phyloP scores from a whole-genome alignment of 805 yeast species.

The Metschnikowia amazonensis region DNA sequence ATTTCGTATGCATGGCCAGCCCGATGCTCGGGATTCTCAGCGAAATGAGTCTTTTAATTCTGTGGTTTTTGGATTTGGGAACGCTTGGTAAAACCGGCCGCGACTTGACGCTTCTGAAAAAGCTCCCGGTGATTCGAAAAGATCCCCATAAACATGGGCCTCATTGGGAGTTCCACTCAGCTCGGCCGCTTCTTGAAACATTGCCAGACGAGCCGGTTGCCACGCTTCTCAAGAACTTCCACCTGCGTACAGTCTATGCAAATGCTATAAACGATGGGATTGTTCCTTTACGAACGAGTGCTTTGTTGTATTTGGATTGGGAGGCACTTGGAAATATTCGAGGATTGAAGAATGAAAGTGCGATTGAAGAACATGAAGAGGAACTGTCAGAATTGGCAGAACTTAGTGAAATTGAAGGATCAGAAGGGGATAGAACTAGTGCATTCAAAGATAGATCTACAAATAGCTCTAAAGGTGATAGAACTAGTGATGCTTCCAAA shows the following conservation, averaged over 20 bases:
- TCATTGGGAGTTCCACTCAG: constrained; percentile 8
- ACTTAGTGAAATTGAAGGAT: neutral
- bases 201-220: constrained; percentile 41
- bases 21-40: constrained; percentile 41
- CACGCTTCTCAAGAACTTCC: constrained; percentile 26
- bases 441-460: too few species aligned
- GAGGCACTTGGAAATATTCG: constrained; percentile 39
- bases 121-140: constrained; percentile 22
- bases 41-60: constrained; percentile 37
- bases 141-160: constrained; percentile 6
- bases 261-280: constrained; percentile 46
- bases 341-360: constrained; percentile 15
- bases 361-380: constrained; percentile 1
- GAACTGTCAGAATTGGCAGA: neutral
- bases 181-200: constrained; percentile 33
- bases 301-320: constrained; percentile 41
- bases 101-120: constrained; percentile 38
- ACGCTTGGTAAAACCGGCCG: constrained; percentile 45
- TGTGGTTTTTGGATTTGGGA: constrained; percentile 43
- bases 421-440: too few species aligned
- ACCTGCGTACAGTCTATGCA: constrained; percentile 38
- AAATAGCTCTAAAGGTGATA: too few species aligned
- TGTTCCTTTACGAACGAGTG: constrained; percentile 43
- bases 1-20: constrained; percentile 39
- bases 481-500: too few species aligned